Percentiles rank a stretch among this genome's conserved stretches.
Conservation (phyloP, 305 asterid genomes). For the Ajuga reptans region DNA sequence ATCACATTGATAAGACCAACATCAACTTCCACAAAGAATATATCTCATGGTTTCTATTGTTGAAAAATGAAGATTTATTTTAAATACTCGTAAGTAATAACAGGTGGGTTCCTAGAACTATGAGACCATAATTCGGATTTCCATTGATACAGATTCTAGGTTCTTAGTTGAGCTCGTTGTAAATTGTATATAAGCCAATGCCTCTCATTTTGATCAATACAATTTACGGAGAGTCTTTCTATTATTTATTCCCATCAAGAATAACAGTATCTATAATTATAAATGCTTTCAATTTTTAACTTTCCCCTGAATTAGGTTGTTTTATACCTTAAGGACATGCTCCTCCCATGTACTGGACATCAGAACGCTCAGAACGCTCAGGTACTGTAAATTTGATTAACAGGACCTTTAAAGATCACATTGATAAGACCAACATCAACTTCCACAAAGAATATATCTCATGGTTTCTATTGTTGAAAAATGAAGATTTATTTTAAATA, state of each 20-base stretch:
- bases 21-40: neutral
- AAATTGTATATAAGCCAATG: neutral
- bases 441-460: neutral
- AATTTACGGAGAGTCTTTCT: neutral
- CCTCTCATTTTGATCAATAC: neutral
- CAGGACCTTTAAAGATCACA: neutral
- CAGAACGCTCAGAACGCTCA: no score
- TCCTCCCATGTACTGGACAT: no score
- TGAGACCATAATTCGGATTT: neutral
- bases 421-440: neutral
- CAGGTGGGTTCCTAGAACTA: neutral
- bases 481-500: neutral
- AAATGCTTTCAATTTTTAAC: neutral
- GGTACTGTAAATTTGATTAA: neutral
- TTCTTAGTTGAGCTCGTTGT: neutral
- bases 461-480: neutral
- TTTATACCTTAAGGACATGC: neutral
- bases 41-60: neutral
- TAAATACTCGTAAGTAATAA: neutral
- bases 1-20: neutral
- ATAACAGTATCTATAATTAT: neutral
- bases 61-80: neutral
- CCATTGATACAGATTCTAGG: neutral
- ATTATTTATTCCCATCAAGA: neutral
- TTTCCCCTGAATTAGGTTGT: neutral